Evolutionary conservation across 2,329 filamentous ascomycete genomes (phyloP), one percentile per base, ranked within the genome.

Genomic region (Penicillium expansum): DNA sequence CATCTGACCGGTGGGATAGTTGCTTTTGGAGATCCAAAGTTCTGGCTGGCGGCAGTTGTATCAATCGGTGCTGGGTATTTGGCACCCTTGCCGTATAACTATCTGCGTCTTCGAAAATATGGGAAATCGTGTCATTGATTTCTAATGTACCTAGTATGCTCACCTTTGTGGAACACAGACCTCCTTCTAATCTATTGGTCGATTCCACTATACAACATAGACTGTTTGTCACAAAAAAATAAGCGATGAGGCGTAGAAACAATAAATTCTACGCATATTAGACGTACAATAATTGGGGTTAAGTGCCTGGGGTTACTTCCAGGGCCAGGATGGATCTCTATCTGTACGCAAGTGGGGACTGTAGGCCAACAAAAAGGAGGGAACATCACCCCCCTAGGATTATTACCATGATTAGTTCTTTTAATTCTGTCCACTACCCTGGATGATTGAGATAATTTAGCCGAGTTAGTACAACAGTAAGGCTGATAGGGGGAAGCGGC

Each of bases 51-150:
- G 2, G 82, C 82, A 5, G 56, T 50, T 4, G 37, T 66, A n/a
- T 69, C 66, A 4, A 60, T 70, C 38, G 62, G 62, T 1, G 67
- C 33, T 51, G 71, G 42, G 43, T 80, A 33, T 57, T 51, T 83
- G 14, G 73, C 79, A 0, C 82, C 82, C 9, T 66, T 84, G 51
- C 81, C 81, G 0, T 84, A 83, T 56, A 83, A 83, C 62, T 83
- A 83, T 60, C 52, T 75, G 10, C 71, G 81, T 5, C 64, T 84
- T 30, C 68, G 76, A 39, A 81, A 74, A 58, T 82, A 76, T 61
- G 80, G 81, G 14, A 82, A 77, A 59, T 64, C 63, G 30, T 66
- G 62, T 37, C 62, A 65, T 48, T 67, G 47, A 39, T 30, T 24
- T 22, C 9, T 10, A 24, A 16, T 20, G n/a, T 18, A 47, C 30